A percentile compares a stretch with the other conserved stretches of the same genome.
These are phyloP conservation scores for Aureoboletus auriporus DNA, from an alignment of 768 basidiomycete species.

Conservation along the genomic window DNA sequence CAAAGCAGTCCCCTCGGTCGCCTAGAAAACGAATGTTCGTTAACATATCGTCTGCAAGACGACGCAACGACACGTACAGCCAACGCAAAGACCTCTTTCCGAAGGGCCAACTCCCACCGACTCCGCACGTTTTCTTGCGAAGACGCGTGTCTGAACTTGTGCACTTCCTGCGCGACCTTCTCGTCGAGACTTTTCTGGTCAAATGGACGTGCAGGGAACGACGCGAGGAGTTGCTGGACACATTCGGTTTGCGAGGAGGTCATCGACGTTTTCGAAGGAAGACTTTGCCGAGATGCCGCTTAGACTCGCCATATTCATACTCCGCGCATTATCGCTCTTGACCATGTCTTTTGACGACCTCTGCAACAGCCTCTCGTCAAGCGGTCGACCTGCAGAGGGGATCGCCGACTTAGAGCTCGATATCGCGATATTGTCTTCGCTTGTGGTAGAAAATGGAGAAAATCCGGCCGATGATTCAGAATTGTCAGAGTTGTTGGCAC, in stretches of 20 bases:
- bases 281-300: slow-evolving; percentile 25
- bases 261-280: slow-evolving; percentile 32
- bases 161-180: slow-evolving; percentile 45
- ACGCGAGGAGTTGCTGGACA: slow-evolving; percentile 47
- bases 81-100: slow-evolving; percentile 65
- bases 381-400: slow-evolving; percentile 4
- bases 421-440: slow-evolving; percentile 28
- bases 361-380: slow-evolving; percentile 6
- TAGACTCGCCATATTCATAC: slow-evolving; percentile 1
- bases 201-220: slow-evolving; percentile 50
- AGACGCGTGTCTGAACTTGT: slow-evolving; percentile 37
- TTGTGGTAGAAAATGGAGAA: slow-evolving; percentile 25
- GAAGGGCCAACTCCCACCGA: slow-evolving; percentile 72
- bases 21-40: slow-evolving; percentile 34
- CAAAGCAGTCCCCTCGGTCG: slow-evolving; percentile 63
- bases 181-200: slow-evolving; percentile 44
- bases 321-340: slow-evolving; percentile 18
- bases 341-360: slow-evolving; percentile 28
- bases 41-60: not conserved
- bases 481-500: slow-evolving; percentile 49
- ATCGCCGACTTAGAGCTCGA: slow-evolving; percentile 33
- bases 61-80: slow-evolving; percentile 47
- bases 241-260: slow-evolving; percentile 50
- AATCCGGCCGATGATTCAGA: slow-evolving; percentile 36
- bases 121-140: slow-evolving; percentile 60